Percentiles rank a stretch among this genome's conserved stretches.
Conservation (phyloP, 805 yeast genomes). For the Candida tammaniensis region DNA sequence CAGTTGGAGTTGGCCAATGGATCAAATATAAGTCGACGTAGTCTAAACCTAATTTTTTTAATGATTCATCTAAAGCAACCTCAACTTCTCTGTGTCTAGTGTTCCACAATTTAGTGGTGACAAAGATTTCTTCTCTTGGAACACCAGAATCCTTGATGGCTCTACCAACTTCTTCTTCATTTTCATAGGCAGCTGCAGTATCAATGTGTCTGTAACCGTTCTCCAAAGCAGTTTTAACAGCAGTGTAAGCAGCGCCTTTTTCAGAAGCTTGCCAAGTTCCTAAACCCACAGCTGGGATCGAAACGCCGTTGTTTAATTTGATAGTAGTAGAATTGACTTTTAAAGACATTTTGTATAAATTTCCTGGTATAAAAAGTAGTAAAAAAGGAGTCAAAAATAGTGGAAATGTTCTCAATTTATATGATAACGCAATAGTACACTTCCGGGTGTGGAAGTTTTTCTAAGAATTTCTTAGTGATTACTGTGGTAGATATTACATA, state of each 20-base stretch:
- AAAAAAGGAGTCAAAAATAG: too few species aligned
- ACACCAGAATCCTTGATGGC: conserved; percentile 56
- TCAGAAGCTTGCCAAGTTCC: conserved; percentile 70
- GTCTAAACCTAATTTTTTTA: conserved; percentile 63
- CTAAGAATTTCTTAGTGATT: too few species aligned
- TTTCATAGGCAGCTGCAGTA: conserved; percentile 67
- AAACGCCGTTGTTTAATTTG: conserved; percentile 59
- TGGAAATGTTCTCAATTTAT: too few species aligned
- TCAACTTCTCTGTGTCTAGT: conserved; percentile 50
- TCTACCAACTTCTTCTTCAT: conserved; percentile 63
- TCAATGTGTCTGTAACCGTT: conserved; percentile 77
- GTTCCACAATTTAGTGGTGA: conserved; percentile 72
- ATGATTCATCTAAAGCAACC: conserved; percentile 58
- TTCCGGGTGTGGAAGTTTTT: too few species aligned
- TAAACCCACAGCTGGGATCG: conserved; percentile 66
- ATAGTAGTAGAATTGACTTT: conserved; percentile 11
- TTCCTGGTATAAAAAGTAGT: too few species aligned
- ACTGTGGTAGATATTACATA: too few species aligned
- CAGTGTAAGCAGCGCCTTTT: conserved; percentile 47
- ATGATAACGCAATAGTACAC: too few species aligned
- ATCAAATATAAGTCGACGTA: conserved; percentile 77
- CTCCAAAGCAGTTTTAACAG: conserved; percentile 60
- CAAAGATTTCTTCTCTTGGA: conserved; percentile 61
- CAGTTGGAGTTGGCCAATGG: conserved; percentile 67
- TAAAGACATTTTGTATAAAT: conserved; percentile 9